Percentiles rank a stretch among this genome's conserved stretches.
Evolutionary conservation across 768 basidiomycete genomes (phyloP).

Genomic region (Chlorophyllum brunneum): DNA sequence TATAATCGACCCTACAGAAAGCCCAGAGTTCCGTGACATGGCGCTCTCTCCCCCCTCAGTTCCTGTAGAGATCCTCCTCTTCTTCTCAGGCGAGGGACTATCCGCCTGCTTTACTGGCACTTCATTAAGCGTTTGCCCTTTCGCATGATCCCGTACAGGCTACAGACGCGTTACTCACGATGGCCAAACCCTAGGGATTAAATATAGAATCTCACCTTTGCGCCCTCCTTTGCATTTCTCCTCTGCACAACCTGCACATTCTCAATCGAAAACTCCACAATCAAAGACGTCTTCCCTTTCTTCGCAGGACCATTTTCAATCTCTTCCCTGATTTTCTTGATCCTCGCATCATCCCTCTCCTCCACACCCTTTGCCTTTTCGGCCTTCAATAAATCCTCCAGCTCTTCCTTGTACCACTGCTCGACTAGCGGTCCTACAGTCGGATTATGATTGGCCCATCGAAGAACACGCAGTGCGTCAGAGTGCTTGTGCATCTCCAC

Average conservation of each 20-base stretch:
- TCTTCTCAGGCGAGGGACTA: slow-evolving; percentile 1
- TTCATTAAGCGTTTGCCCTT: background rate
- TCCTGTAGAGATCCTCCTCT: slow-evolving; percentile 22
- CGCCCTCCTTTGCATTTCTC: slow-evolving; percentile 37
- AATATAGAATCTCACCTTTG: background rate
- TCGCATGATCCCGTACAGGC: no score
- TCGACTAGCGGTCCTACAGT: slow-evolving; percentile 61
- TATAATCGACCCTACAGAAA: slow-evolving; percentile 65
- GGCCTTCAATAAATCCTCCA: slow-evolving; percentile 52
- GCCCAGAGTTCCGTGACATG: slow-evolving; percentile 26
- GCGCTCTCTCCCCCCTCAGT: slow-evolving; percentile 16
- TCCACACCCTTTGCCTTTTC: slow-evolving; percentile 59
- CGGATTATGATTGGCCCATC: slow-evolving; percentile 93
- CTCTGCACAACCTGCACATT: slow-evolving; percentile 87
- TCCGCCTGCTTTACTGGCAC: background rate
- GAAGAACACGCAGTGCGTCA: slow-evolving; percentile 84
- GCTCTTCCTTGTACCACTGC: slow-evolving; percentile 85
- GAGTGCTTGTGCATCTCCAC: slow-evolving; percentile 85
- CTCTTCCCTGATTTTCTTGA: slow-evolving; percentile 57
- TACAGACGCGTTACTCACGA: no score
- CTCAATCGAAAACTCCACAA: slow-evolving; percentile 97
- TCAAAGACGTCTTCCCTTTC: slow-evolving; percentile 49
- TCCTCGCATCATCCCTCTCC: slow-evolving; percentile 48
- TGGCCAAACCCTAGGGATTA: no score
- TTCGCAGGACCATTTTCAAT: slow-evolving; percentile 36